phyloP scores from a whole-genome alignment of 2,329 filamentous ascomycete genomes.

The Penicillium brevicompactum region DNA sequence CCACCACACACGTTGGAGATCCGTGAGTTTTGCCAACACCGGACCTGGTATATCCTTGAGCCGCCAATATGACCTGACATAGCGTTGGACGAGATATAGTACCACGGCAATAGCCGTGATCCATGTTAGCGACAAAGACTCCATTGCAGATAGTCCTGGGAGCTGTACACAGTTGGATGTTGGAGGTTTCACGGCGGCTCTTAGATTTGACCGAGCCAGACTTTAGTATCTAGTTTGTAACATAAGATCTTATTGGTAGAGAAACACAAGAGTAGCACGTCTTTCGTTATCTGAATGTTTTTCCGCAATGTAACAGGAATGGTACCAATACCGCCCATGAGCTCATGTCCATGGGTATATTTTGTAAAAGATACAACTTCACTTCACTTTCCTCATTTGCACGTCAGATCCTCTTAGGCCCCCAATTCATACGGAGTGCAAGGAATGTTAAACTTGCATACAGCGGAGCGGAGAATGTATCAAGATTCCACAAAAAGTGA shows the following conservation, averaged over 20 bases:
- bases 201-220: not conserved
- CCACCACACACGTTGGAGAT: conserved; percentile 29
- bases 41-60: conserved; percentile 29
- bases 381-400: not conserved
- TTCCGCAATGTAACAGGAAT: not conserved
- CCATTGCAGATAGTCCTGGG: not conserved
- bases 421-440: not conserved
- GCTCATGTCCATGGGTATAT: not conserved
- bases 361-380: not conserved
- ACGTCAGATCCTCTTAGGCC: not conserved
- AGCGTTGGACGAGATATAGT: too few relatives aligned
- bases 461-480: not conserved
- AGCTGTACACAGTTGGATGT: not conserved
- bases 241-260: not conserved
- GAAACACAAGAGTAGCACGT: not conserved
- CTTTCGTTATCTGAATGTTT: not conserved
- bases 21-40: conserved; percentile 25
- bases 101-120: not conserved
- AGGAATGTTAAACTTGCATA: too few relatives aligned
- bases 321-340: not conserved
- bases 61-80: too few relatives aligned
- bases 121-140: not conserved
- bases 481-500: not conserved
- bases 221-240: not conserved
- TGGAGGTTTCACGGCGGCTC: not conserved